Percentiles rank a stretch among this genome's conserved stretches.
phyloP scores from a whole-genome alignment of 2,329 filamentous ascomycete genomes.

The Akanthomyces muscarius region DNA sequence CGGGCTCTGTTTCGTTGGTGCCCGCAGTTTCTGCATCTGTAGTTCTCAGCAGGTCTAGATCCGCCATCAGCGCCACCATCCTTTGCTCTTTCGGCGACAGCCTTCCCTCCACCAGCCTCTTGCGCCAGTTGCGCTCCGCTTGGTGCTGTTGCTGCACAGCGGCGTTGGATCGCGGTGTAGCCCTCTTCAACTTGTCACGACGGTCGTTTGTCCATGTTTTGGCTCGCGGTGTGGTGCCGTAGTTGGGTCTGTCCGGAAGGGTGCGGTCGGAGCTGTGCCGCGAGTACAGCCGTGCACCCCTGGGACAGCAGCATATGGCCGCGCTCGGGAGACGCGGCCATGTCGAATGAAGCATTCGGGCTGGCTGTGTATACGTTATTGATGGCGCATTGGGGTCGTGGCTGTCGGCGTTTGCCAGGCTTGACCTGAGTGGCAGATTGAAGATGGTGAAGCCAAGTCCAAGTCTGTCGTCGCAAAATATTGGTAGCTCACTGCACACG shows the following conservation, averaged over 20 bases:
- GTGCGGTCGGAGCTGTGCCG: background rate
- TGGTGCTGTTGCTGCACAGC: background rate
- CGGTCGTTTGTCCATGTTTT: background rate
- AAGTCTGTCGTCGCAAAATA: background rate
- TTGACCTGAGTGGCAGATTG: background rate
- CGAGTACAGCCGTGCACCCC: background rate
- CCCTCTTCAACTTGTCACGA: background rate
- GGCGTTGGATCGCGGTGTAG: background rate
- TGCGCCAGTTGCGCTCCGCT: background rate
- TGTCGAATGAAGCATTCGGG: conserved; percentile 30
- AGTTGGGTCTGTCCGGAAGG: background rate
- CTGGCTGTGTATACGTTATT: conserved; percentile 11
- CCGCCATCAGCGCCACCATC: background rate
- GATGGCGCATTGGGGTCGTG: background rate
- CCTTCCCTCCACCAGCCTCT: background rate
- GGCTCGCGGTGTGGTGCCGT: background rate
- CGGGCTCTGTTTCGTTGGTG: background rate
- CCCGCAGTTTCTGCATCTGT: background rate
- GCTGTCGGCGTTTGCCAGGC: background rate
- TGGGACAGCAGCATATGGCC: conserved; percentile 15
- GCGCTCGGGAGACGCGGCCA: conserved; percentile 26
- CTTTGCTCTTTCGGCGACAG: background rate
- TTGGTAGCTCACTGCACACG: background rate
- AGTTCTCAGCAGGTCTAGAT: background rate
- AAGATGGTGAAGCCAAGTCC: background rate